phyloP scores from a whole-genome alignment of 164 flowering plant species.

The Magnolia officinalis region DNA sequence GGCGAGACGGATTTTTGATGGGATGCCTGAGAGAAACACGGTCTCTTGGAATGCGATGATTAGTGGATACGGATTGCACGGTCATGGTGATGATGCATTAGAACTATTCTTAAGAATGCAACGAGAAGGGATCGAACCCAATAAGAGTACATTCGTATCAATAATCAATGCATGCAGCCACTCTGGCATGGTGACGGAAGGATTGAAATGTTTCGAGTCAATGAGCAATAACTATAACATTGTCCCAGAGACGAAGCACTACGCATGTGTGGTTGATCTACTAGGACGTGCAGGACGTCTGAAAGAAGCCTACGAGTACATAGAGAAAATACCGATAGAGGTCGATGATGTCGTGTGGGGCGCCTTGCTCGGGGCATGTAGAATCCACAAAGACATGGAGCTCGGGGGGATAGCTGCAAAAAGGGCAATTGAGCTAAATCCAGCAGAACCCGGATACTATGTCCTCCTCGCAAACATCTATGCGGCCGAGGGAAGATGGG shows the following conservation, averaged over 20 bases:
- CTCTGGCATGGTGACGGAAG: slow-evolving; percentile 9
- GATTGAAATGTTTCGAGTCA: slow-evolving; percentile 7
- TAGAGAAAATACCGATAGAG: slow-evolving; percentile 9
- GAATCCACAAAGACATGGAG: slow-evolving; percentile 1
- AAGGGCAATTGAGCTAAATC: neutral
- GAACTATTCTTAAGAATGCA: slow-evolving; percentile 5
- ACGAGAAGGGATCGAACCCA: slow-evolving; percentile 8
- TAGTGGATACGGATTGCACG: slow-evolving; percentile 8
- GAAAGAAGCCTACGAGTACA: slow-evolving; percentile 10
- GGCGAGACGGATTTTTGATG: slow-evolving; percentile 3
- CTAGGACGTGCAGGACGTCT: slow-evolving; percentile 10
- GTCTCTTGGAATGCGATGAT: slow-evolving; percentile 15
- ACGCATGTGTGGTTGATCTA: slow-evolving; percentile 14
- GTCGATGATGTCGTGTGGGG: slow-evolving; percentile 19
- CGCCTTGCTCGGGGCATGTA: slow-evolving; percentile 12
- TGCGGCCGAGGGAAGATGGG: slow-evolving; percentile 14
- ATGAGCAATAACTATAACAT: slow-evolving; percentile 4
- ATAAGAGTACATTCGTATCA: slow-evolving; percentile 12
- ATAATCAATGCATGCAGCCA: slow-evolving; percentile 16
- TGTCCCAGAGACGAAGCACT: slow-evolving; percentile 11
- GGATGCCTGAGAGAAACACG: slow-evolving; percentile 10
- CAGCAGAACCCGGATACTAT: slow-evolving; percentile 11
- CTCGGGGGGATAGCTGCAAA: slow-evolving; percentile 11
- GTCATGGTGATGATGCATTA: slow-evolving; percentile 8
- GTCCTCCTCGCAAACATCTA: slow-evolving; percentile 12